Base-by-base conservation (phyloP, 345 rosid species). In the Sonneratia caseolaris region DNA sequence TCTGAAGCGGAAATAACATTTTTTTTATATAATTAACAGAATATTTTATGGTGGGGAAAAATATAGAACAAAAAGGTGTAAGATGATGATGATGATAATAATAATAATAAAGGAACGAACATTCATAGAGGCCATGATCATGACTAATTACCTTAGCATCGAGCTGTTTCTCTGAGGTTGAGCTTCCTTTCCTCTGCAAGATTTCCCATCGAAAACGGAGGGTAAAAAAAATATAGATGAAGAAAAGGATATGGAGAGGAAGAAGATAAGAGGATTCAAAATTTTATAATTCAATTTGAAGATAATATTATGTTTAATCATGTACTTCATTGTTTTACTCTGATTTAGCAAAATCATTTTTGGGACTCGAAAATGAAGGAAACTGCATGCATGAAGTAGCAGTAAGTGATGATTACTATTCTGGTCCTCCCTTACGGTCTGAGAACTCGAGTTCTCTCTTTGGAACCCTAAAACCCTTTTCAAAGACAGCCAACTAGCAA, bases 141-240 rank as follows among this genome's bases (percentile, higher is more conserved):
- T 40, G 38, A 47, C 22, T 53, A 3, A 8, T 48, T 53, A 92
- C 99, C 99, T 95, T 95, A 47, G 99, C 96, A 81, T 95, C 99
- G 75, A 86, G 93, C 21, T 75, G 96, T 77, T 84, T 92, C 61
- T 88, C 97, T 64, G 97, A 90, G 76, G 89, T 80, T 76, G 89
- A 83, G 73, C 86, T 74, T 14, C 64, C 71, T 73, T 86, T 92
- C 84, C 91, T 89, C 99, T 90, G 92, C 21, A 73, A 74, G 16
- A 12, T 18, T 53, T 53, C 9, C 9, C 9, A 40, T 47, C 3
- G 22, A 19, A 53, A 47, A 47, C 45, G 10, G 10, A 42, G 10
- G 9, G 9, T 4, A 47, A 13, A 47, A 53, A 1, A 4, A 53
- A 5, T 24, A 53, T 18, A 53, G 22, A 53, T 19, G 22, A 53